Base-by-base conservation (phyloP, 1,284 basidiomycete species). In the Sanghuangporus weigelae region DNA sequence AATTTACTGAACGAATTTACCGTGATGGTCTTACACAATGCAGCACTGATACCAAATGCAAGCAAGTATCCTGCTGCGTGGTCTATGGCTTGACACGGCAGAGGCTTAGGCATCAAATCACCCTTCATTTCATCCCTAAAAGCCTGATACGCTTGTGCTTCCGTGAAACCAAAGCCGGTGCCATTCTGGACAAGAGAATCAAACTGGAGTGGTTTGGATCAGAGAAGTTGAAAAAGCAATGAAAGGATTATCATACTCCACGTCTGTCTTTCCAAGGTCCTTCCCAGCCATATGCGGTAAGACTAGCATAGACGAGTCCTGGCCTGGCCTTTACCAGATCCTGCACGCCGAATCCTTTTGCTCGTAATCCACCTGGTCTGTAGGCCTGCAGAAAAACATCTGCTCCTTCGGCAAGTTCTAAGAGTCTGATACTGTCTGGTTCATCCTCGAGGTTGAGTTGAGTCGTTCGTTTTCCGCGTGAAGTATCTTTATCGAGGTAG, bases 341-440 rank as follows among this genome's bases (percentile, higher is more conserved):
- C 8, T 74, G 67, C 0, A 76, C 69, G 0, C 82, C 79, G 67
- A 86, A 86, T 0, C 84, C 84, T 63, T 81, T 83, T 4, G 68
- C 72, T 5, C 72, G 71, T n/a, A 87, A 71, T 0, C 80, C 80
- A 0, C 80, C 80, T 0, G 85, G 85, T 12, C 85, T 78, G 71
- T 89, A 89, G 0, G 83, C 80, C 69, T 90, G 87, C n/a, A 89
- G 71, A 68, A 89, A 85, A 3, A 89, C 82, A 68, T 89, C 84
- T 0, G 81, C 76, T 19, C 76, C 77, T 59, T 72, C 67, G 6
- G 78, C 72, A 1, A 89, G 76, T 0, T 65, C 60, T 2, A 66
- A 63, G 10, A 87, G 74, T 14, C 57, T 77, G 14, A 67, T 68
- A 2, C 67, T 67, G 59, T 81, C 81, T 1, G 65, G 48, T 1